phyloP scores from a whole-genome alignment of 352 stramenopile species.

The Blastocystis sp. region DNA sequence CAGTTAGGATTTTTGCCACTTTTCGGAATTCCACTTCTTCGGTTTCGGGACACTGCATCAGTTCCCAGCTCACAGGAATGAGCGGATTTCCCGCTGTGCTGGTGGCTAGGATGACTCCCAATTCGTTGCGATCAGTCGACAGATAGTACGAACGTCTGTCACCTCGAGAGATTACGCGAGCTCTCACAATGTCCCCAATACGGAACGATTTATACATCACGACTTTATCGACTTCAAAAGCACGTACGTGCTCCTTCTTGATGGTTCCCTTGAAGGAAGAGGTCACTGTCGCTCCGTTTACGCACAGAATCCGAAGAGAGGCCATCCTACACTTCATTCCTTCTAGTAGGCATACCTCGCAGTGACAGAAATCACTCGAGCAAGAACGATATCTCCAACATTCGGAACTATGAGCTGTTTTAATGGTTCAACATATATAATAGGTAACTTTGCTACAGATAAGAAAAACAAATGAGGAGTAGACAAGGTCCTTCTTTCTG shows the following conservation, averaged over 20 bases:
- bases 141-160: conserved; percentile 54
- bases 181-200: conserved; percentile 54
- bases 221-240: conserved; percentile 57
- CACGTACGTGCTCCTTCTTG: conserved; percentile 57
- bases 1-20: conserved; percentile 39
- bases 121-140: conserved; percentile 41
- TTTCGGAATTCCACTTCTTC: conserved; percentile 37
- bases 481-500: background rate
- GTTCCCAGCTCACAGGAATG: conserved; percentile 58
- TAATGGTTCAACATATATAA: background rate
- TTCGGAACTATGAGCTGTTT: conserved; percentile 38
- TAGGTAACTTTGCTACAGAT: background rate
- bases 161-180: conserved; percentile 27
- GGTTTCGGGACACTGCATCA: conserved; percentile 55
- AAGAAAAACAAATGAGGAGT: background rate
- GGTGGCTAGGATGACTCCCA: conserved; percentile 46
- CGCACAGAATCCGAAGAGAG: conserved; percentile 12
- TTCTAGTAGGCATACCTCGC: background rate
- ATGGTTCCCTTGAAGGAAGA: conserved; percentile 42
- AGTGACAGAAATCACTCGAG: conserved; percentile 22
- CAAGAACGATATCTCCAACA: conserved; percentile 53
- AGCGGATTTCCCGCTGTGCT: conserved; percentile 25
- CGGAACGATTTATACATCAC: conserved; percentile 59
- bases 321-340: background rate
- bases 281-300: conserved; percentile 17